Percentiles rank a stretch among this genome's conserved stretches.
phyloP scores from a whole-genome alignment of 768 basidiomycete species.

The Sarcodon aspratus region DNA sequence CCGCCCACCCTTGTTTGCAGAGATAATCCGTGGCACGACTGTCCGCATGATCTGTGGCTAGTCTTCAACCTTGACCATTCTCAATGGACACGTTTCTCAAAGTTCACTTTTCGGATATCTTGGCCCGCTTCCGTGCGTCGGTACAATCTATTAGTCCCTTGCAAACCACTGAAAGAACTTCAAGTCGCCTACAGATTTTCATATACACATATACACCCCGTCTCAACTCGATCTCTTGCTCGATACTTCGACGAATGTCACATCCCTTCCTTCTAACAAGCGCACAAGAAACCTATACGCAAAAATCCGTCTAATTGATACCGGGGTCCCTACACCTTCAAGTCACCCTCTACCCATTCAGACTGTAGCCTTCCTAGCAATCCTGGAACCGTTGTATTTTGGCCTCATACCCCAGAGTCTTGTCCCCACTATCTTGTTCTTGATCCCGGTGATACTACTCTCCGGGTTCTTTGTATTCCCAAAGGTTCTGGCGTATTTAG shows the following conservation, averaged over 20 bases:
- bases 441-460: conserved; percentile 16
- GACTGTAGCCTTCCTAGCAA: conserved; percentile 36
- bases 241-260: conserved; percentile 2
- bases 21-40: conserved; percentile 13
- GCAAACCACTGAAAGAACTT: not conserved
- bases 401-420: conserved; percentile 48
- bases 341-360: not conserved
- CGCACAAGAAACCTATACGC: conserved; percentile 36
- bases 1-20: conserved; percentile 26
- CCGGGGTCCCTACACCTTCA: conserved; percentile 37
- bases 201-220: conserved; percentile 26
- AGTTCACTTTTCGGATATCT: conserved; percentile 23
- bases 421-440: conserved; percentile 18
- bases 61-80: conserved; percentile 16
- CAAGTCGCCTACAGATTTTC: conserved; percentile 35
- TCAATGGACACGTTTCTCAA: conserved; percentile 12
- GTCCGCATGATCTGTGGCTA: conserved; percentile 20
- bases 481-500: conserved; percentile 4
- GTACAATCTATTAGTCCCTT: conserved; percentile 1
- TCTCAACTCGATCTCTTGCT: conserved; percentile 14
- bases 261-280: not conserved
- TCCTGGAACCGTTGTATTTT: conserved; percentile 49
- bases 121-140: conserved; percentile 22
- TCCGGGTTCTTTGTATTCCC: conserved; percentile 13
- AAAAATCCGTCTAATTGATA: conserved; percentile 40